Conservation (phyloP, 75 land plant species). For the Pinus tabuliformis region DNA sequence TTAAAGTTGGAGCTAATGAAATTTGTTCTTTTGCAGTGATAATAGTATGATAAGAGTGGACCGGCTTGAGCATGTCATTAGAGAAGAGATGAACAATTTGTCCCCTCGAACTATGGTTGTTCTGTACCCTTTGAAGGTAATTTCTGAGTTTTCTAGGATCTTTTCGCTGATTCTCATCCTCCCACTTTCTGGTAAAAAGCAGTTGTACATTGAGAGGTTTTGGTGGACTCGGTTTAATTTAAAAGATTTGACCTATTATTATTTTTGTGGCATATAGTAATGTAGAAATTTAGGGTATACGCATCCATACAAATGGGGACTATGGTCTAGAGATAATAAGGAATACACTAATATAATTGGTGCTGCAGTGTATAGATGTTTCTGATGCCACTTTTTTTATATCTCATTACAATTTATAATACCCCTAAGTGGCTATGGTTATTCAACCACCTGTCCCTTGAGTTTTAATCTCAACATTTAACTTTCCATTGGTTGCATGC, state of each 20-base stretch:
- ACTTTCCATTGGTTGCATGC: no score
- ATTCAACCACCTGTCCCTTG: no score
- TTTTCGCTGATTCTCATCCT: not conserved
- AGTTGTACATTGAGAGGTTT: no score
- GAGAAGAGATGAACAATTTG: constrained; percentile 88
- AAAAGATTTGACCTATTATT: not conserved
- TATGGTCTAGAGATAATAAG: no score
- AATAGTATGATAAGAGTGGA: constrained; percentile 68
- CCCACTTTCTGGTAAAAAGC: not conserved
- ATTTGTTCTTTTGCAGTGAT: constrained; percentile 67
- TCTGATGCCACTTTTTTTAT: no score
- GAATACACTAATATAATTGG: no score
- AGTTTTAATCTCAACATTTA: no score
- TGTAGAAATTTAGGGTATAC: not conserved
- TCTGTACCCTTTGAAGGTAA: constrained; percentile 85
- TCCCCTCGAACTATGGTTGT: constrained; percentile 94
- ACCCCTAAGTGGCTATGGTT: no score
- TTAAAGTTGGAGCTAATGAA: not conserved
- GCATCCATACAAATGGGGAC: not conserved
- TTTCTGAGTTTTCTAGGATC: no score
- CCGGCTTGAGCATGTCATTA: constrained; percentile 79
- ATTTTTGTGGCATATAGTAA: not conserved
- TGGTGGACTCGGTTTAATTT: not conserved
- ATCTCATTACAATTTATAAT: no score
- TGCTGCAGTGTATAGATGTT: no score